Conservation (phyloP, 192 early-diverging fungal genomes). For the Backusella morwellensis region DNA sequence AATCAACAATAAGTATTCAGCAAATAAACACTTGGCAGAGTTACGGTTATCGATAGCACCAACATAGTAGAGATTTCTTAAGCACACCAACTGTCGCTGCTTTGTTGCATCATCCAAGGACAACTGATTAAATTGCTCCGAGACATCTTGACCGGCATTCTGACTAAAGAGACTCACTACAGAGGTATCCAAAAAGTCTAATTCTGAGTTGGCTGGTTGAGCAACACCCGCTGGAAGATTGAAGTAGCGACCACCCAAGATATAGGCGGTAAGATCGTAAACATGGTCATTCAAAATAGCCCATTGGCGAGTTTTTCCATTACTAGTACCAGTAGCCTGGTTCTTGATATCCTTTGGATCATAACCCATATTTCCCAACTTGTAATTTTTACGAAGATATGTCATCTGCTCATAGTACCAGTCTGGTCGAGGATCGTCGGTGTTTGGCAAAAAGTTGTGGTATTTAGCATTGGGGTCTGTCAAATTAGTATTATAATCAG, state of each 20-base stretch:
- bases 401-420: slow-evolving; percentile 69
- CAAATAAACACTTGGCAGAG: slow-evolving; percentile 71
- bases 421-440: slow-evolving; percentile 56
- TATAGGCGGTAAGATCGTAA: slow-evolving; percentile 72
- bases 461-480: slow-evolving; percentile 53
- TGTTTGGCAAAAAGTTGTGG: slow-evolving; percentile 72
- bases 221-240: slow-evolving; percentile 39
- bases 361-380: slow-evolving; percentile 66
- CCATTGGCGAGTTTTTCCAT: slow-evolving; percentile 40
- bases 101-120: slow-evolving; percentile 44
- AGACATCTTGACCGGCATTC: slow-evolving; percentile 65
- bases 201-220: slow-evolving; percentile 38
- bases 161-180: slow-evolving; percentile 65
- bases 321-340: slow-evolving; percentile 39
- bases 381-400: slow-evolving; percentile 57
- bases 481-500: slow-evolving; percentile 49
- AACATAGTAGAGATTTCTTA: slow-evolving; percentile 82
- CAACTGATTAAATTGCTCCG: slow-evolving; percentile 53
- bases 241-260: slow-evolving; percentile 48
- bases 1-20: slow-evolving; percentile 83
- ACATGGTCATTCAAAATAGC: slow-evolving; percentile 70
- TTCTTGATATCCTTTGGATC: slow-evolving; percentile 54
- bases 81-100: slow-evolving; percentile 63
- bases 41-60: slow-evolving; percentile 86
- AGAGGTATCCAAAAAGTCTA: slow-evolving; percentile 56